phyloP scores from a whole-genome alignment of 768 basidiomycete genomes.

The Mycena crocata region DNA sequence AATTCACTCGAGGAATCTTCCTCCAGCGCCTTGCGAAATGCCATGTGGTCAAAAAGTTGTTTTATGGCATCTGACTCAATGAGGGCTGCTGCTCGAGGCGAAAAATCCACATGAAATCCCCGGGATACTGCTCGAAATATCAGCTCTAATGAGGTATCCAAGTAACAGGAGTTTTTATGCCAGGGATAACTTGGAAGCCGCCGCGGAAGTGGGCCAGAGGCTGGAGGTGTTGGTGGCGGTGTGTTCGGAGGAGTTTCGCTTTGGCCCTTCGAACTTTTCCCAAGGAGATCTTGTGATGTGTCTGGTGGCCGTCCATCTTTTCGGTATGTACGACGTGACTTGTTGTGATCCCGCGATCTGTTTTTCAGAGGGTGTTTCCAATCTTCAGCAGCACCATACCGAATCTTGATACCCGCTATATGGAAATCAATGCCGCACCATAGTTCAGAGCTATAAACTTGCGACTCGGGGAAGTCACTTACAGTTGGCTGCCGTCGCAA shows the following conservation, averaged over 20 bases:
- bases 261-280: not conserved
- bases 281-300: not conserved
- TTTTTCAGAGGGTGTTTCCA: conserved; percentile 2
- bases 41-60: not conserved
- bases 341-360: not conserved
- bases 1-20: not conserved
- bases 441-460: not conserved
- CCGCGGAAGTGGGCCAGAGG: too few relatives aligned
- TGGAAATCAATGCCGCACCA: not conserved
- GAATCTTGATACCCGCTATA: not conserved
- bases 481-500: not conserved
- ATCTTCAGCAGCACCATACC: not conserved
- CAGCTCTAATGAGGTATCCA: not conserved
- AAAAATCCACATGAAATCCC: not conserved
- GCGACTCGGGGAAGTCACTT: not conserved
- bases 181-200: not conserved
- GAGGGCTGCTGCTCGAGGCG: not conserved
- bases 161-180: not conserved
- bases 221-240: not conserved
- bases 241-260: not conserved
- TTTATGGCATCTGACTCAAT: not conserved
- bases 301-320: conserved; percentile 6
- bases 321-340: not conserved
- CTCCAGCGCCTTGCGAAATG: not conserved
- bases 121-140: not conserved